Evolutionary conservation across 164 flowering plant genomes (phyloP).

Genomic region (Brasenia schreberi): DNA sequence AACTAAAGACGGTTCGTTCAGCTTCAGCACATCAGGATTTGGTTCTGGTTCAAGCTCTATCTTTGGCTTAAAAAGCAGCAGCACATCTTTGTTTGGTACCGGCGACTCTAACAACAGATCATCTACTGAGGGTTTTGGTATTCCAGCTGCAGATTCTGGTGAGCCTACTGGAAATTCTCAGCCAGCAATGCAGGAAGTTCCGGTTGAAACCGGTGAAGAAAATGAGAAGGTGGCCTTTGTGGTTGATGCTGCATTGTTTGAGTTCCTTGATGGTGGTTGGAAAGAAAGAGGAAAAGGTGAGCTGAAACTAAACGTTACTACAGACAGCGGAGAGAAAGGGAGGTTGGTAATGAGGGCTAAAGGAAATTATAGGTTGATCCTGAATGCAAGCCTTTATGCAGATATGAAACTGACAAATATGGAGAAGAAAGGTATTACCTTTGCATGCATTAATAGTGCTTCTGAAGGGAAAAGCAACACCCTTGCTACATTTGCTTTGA

Average conservation of each 20-base stretch:
- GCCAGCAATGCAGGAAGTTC: slow-evolving; percentile 57
- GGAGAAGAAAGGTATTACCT: slow-evolving; percentile 85
- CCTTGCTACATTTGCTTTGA: slow-evolving; percentile 66
- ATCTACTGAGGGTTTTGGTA: slow-evolving; percentile 31
- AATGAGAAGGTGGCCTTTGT: slow-evolving; percentile 61
- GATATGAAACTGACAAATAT: slow-evolving; percentile 87
- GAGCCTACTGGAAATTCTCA: slow-evolving; percentile 36
- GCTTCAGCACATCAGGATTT: slow-evolving; percentile 1
- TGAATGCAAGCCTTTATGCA: slow-evolving; percentile 75
- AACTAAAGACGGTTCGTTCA: slow-evolving; percentile 34
- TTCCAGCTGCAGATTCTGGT: slow-evolving; percentile 21
- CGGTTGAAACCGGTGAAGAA: slow-evolving; percentile 91
- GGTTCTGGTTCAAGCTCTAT: slow-evolving; percentile 27
- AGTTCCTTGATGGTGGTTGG: slow-evolving; percentile 71
- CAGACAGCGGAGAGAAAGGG: slow-evolving; percentile 36
- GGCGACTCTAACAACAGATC: slow-evolving; percentile 53
- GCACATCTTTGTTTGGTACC: slow-evolving; percentile 28
- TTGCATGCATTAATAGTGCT: slow-evolving; percentile 71
- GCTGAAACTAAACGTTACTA: slow-evolving; percentile 62
- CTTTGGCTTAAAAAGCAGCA: slow-evolving; percentile 32
- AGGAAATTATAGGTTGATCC: slow-evolving; percentile 67
- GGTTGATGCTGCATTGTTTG: slow-evolving; percentile 77
- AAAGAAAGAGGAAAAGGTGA: slow-evolving; percentile 98
- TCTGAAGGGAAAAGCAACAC: slow-evolving; percentile 38
- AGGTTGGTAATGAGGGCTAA: slow-evolving; percentile 76